Evolutionary conservation across 2,329 filamentous ascomycete genomes (phyloP), one percentile per base, ranked within the genome.

Genomic region (Rhinocladiella mackenziei): DNA sequence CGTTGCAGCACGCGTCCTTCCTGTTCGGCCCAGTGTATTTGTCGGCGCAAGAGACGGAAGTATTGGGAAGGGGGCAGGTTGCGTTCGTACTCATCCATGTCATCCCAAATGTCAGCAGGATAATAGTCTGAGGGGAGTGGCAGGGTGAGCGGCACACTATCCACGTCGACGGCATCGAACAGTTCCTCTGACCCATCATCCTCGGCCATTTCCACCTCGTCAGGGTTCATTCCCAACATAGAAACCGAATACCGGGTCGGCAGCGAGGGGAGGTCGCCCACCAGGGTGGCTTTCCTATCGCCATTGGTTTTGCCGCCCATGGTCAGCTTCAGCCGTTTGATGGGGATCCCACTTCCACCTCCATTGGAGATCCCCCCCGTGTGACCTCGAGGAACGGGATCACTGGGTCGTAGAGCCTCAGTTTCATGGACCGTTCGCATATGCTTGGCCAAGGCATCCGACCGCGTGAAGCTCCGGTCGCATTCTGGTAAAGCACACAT

Each of bases 351-450:
- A 38, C 43, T 48, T n/a, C 37, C 23, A 8, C 51, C 48, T 37
- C 50, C 53, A 15, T 50, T 51, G 9, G 58, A 58, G 28, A 59
- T 59, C n/a, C 58, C 57, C 19, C 60, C 60, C 15, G 59, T 63
- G 42, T 67, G 64, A 20, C 64, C 60, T 53, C 67, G 66, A 6
- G 66, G 60, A 11, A 69, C 65, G 9, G 65, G 61, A 45, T 73
- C 75, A 10, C 71, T 72, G 3, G 86, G 85, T n/a, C 87, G 82
- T 15, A 95, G 75, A 11, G 88, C 86, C 68, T 98, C 92, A 3
- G 91, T 96, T 65, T 98, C 92, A 71, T 98, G 92, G 26, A 98
- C 89, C 11, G 92, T 97, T 57, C 92, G 85, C 88, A 97, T 97
- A 64, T 98, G 92, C 66, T 98, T 98, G 1, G 91, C 89, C 0